Evolutionary conservation across 495 filamentous ascomycete genomes (phyloP), one percentile per base, ranked within the genome.

Genomic region (Annulohypoxylon maeteangense): DNA sequence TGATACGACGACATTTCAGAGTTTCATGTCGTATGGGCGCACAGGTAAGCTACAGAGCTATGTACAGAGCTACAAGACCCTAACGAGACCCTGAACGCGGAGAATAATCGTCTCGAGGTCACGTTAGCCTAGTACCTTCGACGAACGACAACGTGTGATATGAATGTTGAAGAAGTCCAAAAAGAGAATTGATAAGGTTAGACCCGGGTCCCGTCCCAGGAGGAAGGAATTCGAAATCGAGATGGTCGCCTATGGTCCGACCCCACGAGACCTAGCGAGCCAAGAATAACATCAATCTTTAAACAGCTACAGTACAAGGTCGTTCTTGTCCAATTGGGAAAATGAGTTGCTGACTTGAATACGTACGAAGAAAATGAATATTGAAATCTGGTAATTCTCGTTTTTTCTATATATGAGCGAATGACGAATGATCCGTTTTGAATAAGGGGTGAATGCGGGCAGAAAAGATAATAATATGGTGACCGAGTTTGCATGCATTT

Each of bases 21-120:
- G 70, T 72, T 65, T 72, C 70, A 67, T 50, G 47, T 72, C 57
- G 70, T 59, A 67, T 72, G 63, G 31, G 45, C 14, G 63, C 69
- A 71, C 53, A 63, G 48, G 57, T 18, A 31, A 59, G 36, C 22
- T 59, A 27, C 51, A 29, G 55, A 23, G n/a, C n/a, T n/a, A 57
- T 12, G 10, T 62, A 47, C 40, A 44, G 14, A 47, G 44, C 44
- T 20, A 47, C 20, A 23, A 47, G 16, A 47, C 20, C 22, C 1
- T 10, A 8, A n/a, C 4, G 11, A 47, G 7, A 54, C 53, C 62
- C 57, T 65, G 22, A 62, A 72, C 53, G 59, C 70, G 70, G 70
- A 72, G 64, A 72, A 72, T 68, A 72, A 48, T 63, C 47, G 60
- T 60, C 40, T 72, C 65, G 42, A 66, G 50, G 65, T 56, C 57